Evolutionary conservation across 2,329 filamentous ascomycete species (phyloP).

Genomic region (Clonostachys byssicola): DNA sequence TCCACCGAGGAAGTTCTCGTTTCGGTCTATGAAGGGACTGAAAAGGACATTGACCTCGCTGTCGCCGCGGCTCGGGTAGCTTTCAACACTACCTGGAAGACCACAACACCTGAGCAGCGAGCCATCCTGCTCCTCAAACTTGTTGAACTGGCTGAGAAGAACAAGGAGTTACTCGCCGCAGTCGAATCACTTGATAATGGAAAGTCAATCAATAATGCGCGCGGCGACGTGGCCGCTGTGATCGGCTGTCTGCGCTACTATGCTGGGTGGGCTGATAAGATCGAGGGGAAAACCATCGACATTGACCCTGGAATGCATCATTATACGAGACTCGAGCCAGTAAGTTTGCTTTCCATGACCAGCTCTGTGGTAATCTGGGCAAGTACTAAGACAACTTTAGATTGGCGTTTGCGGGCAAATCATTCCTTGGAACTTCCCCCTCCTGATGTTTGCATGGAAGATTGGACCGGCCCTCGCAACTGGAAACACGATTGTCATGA

Average conservation of each 20-base stretch:
- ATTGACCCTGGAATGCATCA: slow-evolving; percentile 74
- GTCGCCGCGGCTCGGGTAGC: slow-evolving; percentile 76
- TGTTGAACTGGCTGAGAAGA: slow-evolving; percentile 76
- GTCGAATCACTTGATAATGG: slow-evolving; percentile 81
- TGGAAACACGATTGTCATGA: slow-evolving; percentile 66
- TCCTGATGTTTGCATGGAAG: slow-evolving; percentile 77
- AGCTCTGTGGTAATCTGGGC: not conserved
- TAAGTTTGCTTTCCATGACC: slow-evolving; percentile 35
- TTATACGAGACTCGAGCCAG: slow-evolving; percentile 74
- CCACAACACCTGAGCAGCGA: slow-evolving; percentile 63
- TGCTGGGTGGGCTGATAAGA: slow-evolving; percentile 88
- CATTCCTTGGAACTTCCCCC: slow-evolving; percentile 80
- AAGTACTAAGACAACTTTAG: slow-evolving; percentile 30
- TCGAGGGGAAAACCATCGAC: slow-evolving; percentile 80
- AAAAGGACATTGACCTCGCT: slow-evolving; percentile 72
- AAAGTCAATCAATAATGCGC: slow-evolving; percentile 67
- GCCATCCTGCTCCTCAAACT: slow-evolving; percentile 65
- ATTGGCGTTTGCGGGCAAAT: slow-evolving; percentile 76
- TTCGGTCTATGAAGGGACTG: slow-evolving; percentile 71
- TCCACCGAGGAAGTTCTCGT: slow-evolving; percentile 71
- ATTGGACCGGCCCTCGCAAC: slow-evolving; percentile 65
- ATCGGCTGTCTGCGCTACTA: slow-evolving; percentile 68
- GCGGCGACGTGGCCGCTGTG: slow-evolving; percentile 63
- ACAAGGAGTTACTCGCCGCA: slow-evolving; percentile 69
- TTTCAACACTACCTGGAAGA: slow-evolving; percentile 65